Conservation (phyloP, 768 basidiomycete genomes). For the Flagelloscypha sp. region DNA sequence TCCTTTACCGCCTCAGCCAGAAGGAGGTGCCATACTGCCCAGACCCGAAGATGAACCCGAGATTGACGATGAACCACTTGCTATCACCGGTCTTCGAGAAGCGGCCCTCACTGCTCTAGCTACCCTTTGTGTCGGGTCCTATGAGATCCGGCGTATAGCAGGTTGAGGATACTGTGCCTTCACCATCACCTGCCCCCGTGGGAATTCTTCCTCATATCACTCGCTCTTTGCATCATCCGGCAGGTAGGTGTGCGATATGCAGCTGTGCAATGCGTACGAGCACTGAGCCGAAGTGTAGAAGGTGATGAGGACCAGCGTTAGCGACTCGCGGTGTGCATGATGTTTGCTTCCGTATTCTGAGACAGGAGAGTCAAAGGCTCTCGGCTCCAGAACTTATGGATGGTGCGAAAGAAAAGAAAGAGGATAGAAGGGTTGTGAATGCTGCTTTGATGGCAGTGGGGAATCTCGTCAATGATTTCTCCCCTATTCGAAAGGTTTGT, state of each 20-base stretch:
- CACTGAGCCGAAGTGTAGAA: constrained; percentile 69
- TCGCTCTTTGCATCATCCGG: constrained; percentile 39
- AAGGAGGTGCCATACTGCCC: too few relatives aligned
- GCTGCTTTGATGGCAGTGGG: constrained; percentile 72
- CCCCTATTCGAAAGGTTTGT: constrained; percentile 66
- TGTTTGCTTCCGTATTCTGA: constrained; percentile 31
- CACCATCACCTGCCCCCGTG: constrained; percentile 16
- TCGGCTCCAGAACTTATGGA: neutral
- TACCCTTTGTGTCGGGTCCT: constrained; percentile 61
- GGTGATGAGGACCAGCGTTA: constrained; percentile 78
- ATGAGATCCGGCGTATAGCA: constrained; percentile 62
- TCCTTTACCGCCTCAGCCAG: too few relatives aligned
- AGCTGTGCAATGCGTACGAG: constrained; percentile 78
- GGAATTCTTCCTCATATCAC: neutral
- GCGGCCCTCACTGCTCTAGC: constrained; percentile 70
- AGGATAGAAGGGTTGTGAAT: constrained; percentile 62
- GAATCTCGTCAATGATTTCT: constrained; percentile 83
- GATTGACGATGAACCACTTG: constrained; percentile 31
- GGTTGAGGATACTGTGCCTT: constrained; percentile 49
- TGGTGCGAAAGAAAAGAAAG: constrained; percentile 31
- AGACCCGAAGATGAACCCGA: constrained; percentile 70
- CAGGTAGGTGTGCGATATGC: constrained; percentile 76
- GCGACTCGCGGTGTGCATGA: constrained; percentile 66
- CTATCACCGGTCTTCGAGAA: constrained; percentile 25
- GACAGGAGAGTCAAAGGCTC: constrained; percentile 5